Base-by-base conservation (phyloP, 164 flowering plant genomes). In the Akebia trifoliata region DNA sequence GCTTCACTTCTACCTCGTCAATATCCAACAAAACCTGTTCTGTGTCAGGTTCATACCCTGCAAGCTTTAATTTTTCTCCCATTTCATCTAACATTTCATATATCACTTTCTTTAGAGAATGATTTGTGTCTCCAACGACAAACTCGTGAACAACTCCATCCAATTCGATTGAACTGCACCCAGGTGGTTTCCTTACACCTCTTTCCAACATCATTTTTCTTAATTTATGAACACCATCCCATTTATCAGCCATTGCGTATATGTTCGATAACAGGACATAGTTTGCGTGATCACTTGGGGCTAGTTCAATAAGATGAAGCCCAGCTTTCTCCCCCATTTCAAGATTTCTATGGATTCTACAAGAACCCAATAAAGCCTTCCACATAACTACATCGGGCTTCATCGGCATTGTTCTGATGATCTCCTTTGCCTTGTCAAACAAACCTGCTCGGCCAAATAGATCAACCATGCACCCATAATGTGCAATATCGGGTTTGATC, bases 131-230 rank as follows among this genome's bases (percentile, higher is more conserved):
- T 28, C 59, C 59, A 10, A 43, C 49, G 10, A 56, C 47, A 42
- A 56, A 56, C 59, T 56, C 59, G 42, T 56, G 49, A 42, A 56
- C 59, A 7, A 56, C 34, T 12, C 58, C 59, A 42, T 28, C 37
- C 37, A 56, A 17, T 28, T 56, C 49, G 26, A 56, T 56, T 18
- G 17, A 40, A 42, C 59, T 42, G 37, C 59, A 28, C 30, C 59
- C 59, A 0, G 59, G 59, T 42, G 47, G 46, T 42, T 56, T 56
- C 46, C 29, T 56, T 31, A 29, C 39, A 17, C 48, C 35, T 29
- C 59, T 42, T 2, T 40, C 48, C 37, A 15, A 17, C 59, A 28
- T 56, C 30, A 28, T 42, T 40, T 28, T 56, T 37, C 59, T 26
- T 20, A 56, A 36, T 28, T 28, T 20, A 42, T 42, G 35, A 28